phyloP scores from a whole-genome alignment of 129 eudicot species.

The Deinandra increscens region DNA sequence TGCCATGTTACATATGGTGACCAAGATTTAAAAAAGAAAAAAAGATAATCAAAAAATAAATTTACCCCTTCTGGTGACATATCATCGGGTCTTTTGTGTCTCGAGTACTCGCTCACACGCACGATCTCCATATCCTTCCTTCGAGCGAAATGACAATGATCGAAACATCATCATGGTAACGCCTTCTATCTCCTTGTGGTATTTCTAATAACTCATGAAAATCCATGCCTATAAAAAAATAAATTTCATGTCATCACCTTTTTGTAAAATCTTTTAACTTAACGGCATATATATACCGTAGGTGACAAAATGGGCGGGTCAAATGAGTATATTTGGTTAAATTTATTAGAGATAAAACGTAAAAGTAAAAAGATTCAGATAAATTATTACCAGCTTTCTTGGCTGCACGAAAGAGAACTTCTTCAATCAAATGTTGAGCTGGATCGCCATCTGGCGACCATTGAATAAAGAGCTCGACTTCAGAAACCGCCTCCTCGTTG shows the following conservation, averaged over 20 bases:
- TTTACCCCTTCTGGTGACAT: conserved; percentile 30
- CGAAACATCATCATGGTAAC: conserved; percentile 97
- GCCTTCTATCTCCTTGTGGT: conserved; percentile 97
- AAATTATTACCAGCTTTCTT: conserved; percentile 75
- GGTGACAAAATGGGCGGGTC: background rate
- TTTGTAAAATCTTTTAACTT: conserved; percentile 4
- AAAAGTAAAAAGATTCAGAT: background rate
- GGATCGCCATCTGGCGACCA: conserved; percentile 99
- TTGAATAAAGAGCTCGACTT: conserved; percentile 84
- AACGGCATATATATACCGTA: background rate
- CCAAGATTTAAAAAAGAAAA: conserved; percentile 18
- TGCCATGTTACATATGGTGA: conserved; percentile 48
- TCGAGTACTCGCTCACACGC: conserved; percentile 52
- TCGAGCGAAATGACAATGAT: conserved; percentile 89
- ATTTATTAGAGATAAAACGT: background rate
- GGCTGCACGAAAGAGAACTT: conserved; percentile 92
- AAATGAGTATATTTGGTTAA: background rate
- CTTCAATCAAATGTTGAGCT: conserved; percentile 94
- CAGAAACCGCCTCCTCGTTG: conserved; percentile 91
- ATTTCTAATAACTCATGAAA: conserved; percentile 94
- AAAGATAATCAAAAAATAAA: conserved; percentile 51
- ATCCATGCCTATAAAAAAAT: conserved; percentile 59
- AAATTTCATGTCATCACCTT: conserved; percentile 9
- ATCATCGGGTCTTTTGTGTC: conserved; percentile 19
- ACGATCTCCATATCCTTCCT: conserved; percentile 99